Percentiles rank a stretch among this genome's conserved stretches.
phyloP scores from a whole-genome alignment of 192 early-diverging fungal species.

The Coemansia asiatica region DNA sequence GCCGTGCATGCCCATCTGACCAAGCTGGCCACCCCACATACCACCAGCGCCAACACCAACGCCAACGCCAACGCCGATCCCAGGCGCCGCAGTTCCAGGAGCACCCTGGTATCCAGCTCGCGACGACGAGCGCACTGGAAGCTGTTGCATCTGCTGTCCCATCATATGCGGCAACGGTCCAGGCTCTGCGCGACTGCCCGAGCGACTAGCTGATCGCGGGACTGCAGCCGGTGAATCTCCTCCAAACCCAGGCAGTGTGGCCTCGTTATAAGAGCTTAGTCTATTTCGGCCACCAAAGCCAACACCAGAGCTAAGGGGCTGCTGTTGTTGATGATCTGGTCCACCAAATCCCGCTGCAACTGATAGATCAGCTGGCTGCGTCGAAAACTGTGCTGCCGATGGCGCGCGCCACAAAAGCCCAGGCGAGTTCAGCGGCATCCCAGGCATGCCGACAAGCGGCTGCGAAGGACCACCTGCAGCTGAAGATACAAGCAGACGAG shows the following conservation, averaged over 20 bases:
- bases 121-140: conserved; percentile 32
- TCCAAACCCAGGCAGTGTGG: conserved; percentile 16
- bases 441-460: conserved; percentile 7
- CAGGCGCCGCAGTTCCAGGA: not conserved
- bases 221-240: conserved; percentile 26
- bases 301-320: conserved; percentile 15
- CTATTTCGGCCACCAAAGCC: conserved; percentile 27
- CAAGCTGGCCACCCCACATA: conserved; percentile 35
- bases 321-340: conserved; percentile 21
- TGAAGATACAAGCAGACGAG: conserved; percentile 34
- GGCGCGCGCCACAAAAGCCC: conserved; percentile 35
- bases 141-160: conserved; percentile 21
- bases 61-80: conserved; percentile 5
- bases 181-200: conserved; percentile 45
- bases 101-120: conserved; percentile 21
- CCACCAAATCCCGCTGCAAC: conserved; percentile 5
- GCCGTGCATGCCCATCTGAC: conserved; percentile 28
- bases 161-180: conserved; percentile 1
- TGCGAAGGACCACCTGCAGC: conserved; percentile 13
- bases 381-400: conserved; percentile 33
- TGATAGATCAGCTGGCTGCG: conserved; percentile 23
- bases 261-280: conserved; percentile 44
- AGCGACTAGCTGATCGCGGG: conserved; percentile 34
- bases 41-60: conserved; percentile 15
- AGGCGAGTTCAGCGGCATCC: conserved; percentile 15